Percentiles rank a stretch among this genome's conserved stretches.
phyloP scores from a whole-genome alignment of 441 rosid genomes.

The Macaranga tanarius region DNA sequence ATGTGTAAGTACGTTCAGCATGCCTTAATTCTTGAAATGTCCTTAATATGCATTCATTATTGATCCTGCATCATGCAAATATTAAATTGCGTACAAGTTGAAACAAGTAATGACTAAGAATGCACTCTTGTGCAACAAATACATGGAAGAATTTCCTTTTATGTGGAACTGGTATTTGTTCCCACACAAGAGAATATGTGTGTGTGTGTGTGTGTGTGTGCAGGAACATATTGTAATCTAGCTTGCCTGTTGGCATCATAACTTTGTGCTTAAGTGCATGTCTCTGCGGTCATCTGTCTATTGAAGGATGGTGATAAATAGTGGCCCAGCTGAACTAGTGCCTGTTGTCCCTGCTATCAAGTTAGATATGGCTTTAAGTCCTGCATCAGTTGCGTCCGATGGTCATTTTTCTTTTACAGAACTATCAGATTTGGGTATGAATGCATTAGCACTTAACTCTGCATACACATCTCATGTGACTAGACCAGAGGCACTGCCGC shows the following conservation, averaged over 20 bases:
- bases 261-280: background rate
- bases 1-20: background rate
- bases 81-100: background rate
- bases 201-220: background rate
- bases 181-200: background rate
- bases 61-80: no score
- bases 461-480: constrained; percentile 25
- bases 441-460: constrained; percentile 24
- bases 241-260: no score
- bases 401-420: constrained; percentile 27
- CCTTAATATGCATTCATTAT: background rate
- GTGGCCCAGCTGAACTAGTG: background rate
- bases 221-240: no score
- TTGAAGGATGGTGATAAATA: constrained; percentile 28
- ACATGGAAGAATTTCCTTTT: background rate
- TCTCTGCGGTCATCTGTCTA: background rate
- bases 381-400: constrained; percentile 25
- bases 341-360: background rate
- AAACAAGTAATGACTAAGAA: background rate
- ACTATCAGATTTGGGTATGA: constrained; percentile 23
- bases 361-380: constrained; percentile 31
- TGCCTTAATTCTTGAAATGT: no score
- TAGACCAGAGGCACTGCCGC: background rate
- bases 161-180: background rate
- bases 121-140: background rate